A percentile compares a stretch with the other conserved stretches of the same genome.
These are phyloP conservation scores for Serendipita vermifera DNA, from an alignment of 768 basidiomycete genomes.

Conservation along the genomic window DNA sequence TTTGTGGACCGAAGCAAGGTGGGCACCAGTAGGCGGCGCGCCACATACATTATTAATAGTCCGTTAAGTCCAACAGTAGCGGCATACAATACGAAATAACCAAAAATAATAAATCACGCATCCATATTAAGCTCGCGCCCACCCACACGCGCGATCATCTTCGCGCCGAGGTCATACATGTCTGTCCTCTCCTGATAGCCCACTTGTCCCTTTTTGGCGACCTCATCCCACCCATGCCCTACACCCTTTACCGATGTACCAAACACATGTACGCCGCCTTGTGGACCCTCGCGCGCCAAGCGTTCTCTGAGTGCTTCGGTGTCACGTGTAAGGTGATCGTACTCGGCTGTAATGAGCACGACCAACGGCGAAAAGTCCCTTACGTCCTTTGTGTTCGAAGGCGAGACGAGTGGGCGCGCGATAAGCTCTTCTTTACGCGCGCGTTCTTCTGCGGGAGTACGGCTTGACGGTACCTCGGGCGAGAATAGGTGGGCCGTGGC, in stretches of 20 bases:
- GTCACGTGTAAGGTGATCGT: not conserved
- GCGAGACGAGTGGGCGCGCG: not conserved
- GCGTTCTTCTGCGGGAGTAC: not conserved
- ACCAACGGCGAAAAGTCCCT: not conserved
- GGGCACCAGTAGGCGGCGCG: no score
- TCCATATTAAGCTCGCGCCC: not conserved
- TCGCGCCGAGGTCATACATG: not conserved
- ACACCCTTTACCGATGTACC: not conserved
- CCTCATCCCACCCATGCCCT: conserved; percentile 5
- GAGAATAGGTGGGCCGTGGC: not conserved
- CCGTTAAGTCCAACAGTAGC: no score
- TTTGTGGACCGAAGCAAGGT: no score
- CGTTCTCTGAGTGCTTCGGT: not conserved
- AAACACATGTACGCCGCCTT: not conserved
- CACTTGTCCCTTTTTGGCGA: not conserved
- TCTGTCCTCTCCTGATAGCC: not conserved
- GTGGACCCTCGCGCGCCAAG: not conserved
- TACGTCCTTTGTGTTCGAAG: not conserved
- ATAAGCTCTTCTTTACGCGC: not conserved
- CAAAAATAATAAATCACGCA: not conserved
- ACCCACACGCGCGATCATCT: not conserved
- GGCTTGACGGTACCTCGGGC: not conserved
- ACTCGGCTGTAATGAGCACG: not conserved
- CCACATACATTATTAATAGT: no score
- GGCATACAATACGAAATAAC: no score